phyloP scores from a whole-genome alignment of 768 basidiomycete species.

The Collybiopsis luxurians region DNA sequence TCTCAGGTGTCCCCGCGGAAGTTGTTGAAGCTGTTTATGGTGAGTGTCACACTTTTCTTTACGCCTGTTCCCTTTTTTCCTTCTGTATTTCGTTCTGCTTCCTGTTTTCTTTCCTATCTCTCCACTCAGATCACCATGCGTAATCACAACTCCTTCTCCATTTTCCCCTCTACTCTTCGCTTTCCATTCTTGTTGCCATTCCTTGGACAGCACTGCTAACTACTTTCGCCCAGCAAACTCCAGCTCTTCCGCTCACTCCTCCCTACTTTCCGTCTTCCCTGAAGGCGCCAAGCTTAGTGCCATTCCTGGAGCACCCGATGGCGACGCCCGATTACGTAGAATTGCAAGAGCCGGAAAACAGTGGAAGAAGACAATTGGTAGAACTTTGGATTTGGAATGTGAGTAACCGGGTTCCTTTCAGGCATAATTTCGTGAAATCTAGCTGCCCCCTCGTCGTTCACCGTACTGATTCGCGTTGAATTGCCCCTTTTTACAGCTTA shows the following conservation, averaged over 20 bases:
- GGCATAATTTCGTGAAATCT: too few relatives aligned
- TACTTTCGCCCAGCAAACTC: background rate
- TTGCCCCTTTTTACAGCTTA: conserved; percentile 53
- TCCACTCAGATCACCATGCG: too few relatives aligned
- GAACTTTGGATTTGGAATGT: conserved; percentile 94
- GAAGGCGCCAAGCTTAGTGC: background rate
- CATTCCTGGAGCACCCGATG: conserved; percentile 36
- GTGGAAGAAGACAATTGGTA: conserved; percentile 84
- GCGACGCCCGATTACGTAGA: conserved; percentile 69
- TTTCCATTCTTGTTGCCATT: too few relatives aligned
- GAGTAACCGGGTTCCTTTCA: conserved; percentile 20
- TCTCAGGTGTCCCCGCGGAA: conserved; percentile 76
- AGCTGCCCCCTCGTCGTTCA: background rate
- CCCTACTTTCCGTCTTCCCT: background rate
- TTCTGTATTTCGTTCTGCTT: too few relatives aligned
- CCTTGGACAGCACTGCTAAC: too few relatives aligned
- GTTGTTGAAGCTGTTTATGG: conserved; percentile 23
- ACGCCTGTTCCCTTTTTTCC: too few relatives aligned
- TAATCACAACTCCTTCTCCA: too few relatives aligned
- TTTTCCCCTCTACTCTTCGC: too few relatives aligned
- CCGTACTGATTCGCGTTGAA: background rate
- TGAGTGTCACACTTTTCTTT: background rate
- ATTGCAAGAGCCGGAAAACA: conserved; percentile 92
- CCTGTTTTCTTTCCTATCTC: too few relatives aligned
- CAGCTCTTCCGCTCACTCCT: background rate